These are phyloP conservation scores for Evernia prunastri DNA, from an alignment of 495 filamentous ascomycete genomes.

Conservation along the genomic window DNA sequence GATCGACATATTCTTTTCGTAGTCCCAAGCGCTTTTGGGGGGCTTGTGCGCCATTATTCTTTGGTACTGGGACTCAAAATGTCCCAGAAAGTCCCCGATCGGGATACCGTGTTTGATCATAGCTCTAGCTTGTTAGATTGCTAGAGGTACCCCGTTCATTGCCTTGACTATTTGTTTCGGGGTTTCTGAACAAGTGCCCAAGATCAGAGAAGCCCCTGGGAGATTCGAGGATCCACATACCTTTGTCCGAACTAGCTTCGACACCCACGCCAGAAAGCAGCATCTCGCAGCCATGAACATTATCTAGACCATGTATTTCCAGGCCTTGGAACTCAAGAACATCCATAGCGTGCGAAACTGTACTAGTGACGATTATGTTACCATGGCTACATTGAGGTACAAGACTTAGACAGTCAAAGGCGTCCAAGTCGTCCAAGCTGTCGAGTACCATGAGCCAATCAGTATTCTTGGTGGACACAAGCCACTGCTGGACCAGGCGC, in stretches of 20 bases:
- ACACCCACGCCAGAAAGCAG: background rate
- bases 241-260: background rate
- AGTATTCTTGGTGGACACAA: background rate
- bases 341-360: background rate
- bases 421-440: slow-evolving; percentile 3
- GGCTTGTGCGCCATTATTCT: background rate
- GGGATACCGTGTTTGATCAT: background rate
- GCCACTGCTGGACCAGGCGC: slow-evolving; percentile 4
- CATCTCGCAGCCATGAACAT: slow-evolving; percentile 7
- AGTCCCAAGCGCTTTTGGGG: slow-evolving; percentile 1
- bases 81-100: background rate
- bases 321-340: background rate
- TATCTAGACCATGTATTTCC: background rate
- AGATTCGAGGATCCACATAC: background rate
- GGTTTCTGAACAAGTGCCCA: too few relatives aligned
- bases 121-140: slow-evolving; percentile 9
- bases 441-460: slow-evolving; percentile 8
- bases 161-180: background rate
- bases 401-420: background rate
- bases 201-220: too few relatives aligned
- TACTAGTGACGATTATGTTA: slow-evolving; percentile 8
- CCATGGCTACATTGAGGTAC: slow-evolving; percentile 2
- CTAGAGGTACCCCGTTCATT: slow-evolving; percentile 1
- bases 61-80: background rate
- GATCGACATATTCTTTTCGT: slow-evolving; percentile 8